These are phyloP conservation scores for Metarhizium brunneum DNA, from an alignment of 2,329 filamentous ascomycete genomes.

Conservation along the genomic window DNA sequence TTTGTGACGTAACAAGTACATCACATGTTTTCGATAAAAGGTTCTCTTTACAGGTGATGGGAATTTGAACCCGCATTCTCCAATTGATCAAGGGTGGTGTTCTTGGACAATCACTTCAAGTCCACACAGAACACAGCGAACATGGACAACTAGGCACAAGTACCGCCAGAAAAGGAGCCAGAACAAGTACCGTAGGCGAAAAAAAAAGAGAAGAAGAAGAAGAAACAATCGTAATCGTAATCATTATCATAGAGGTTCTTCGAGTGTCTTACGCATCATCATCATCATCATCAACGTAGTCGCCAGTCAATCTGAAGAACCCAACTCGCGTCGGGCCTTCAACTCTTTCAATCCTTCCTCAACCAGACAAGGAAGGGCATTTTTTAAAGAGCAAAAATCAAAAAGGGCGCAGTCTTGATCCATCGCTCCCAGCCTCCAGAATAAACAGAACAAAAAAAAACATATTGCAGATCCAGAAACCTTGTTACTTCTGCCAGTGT, in stretches of 20 bases:
- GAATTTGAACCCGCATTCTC: too few relatives aligned
- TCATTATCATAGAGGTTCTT: constrained; percentile 3
- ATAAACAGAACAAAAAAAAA: background rate
- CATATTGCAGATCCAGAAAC: background rate
- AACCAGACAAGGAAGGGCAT: background rate
- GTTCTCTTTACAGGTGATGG: too few relatives aligned
- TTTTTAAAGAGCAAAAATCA: background rate
- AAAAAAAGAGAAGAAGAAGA: background rate
- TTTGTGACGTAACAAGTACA: too few relatives aligned
- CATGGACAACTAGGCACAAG: background rate
- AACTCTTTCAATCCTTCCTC: background rate
- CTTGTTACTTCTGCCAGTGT: background rate
- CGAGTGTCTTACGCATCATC: constrained; percentile 1
- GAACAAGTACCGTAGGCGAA: background rate
- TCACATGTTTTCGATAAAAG: too few relatives aligned
- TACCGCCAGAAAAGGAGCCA: background rate
- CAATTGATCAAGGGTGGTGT: too few relatives aligned
- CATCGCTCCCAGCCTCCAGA: background rate
- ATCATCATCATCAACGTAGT: background rate
- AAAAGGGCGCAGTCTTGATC: background rate
- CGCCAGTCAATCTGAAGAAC: background rate
- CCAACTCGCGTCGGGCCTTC: constrained; percentile 2
- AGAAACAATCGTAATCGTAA: background rate
- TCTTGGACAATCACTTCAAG: too few relatives aligned
- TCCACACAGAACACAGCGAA: too few relatives aligned